Conservation (phyloP, 164 flowering plant genomes). For the Amborella trichopoda region DNA sequence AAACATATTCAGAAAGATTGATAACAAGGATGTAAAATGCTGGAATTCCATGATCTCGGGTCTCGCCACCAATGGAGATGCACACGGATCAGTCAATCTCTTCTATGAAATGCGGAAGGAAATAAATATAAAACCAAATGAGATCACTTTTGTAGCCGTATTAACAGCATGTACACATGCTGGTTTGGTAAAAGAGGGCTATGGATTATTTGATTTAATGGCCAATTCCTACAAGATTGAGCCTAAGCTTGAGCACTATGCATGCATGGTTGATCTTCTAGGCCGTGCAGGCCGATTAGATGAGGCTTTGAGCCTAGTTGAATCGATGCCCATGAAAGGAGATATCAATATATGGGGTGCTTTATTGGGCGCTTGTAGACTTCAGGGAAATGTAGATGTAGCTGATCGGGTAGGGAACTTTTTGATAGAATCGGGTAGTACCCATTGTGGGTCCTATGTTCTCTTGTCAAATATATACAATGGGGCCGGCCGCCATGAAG, state of each 20-base stretch:
- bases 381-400: slow-evolving; percentile 35
- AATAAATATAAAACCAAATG: slow-evolving; percentile 42
- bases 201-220: slow-evolving; percentile 40
- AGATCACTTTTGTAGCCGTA: slow-evolving; percentile 43
- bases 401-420: slow-evolving; percentile 40
- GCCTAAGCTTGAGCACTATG: slow-evolving; percentile 41
- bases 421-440: slow-evolving; percentile 22
- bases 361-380: slow-evolving; percentile 44
- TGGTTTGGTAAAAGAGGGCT: slow-evolving; percentile 36
- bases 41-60: slow-evolving; percentile 72
- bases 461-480: slow-evolving; percentile 39
- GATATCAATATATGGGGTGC: slow-evolving; percentile 72
- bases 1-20: slow-evolving; percentile 37
- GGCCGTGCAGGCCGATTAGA: slow-evolving; percentile 47
- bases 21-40: slow-evolving; percentile 34
- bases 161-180: slow-evolving; percentile 56
- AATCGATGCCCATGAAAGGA: slow-evolving; percentile 35
- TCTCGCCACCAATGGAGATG: slow-evolving; percentile 42
- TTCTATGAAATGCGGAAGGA: slow-evolving; percentile 29
- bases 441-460: slow-evolving; percentile 38
- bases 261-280: slow-evolving; percentile 52
- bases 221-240: slow-evolving; percentile 20
- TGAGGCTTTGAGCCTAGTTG: slow-evolving; percentile 52
- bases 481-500: slow-evolving; percentile 48
- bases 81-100: slow-evolving; percentile 28